A percentile compares a stretch with the other conserved stretches of the same genome.
Conservation (phyloP, 1,284 basidiomycete species). For the Pulchroboletus neoregius region DNA sequence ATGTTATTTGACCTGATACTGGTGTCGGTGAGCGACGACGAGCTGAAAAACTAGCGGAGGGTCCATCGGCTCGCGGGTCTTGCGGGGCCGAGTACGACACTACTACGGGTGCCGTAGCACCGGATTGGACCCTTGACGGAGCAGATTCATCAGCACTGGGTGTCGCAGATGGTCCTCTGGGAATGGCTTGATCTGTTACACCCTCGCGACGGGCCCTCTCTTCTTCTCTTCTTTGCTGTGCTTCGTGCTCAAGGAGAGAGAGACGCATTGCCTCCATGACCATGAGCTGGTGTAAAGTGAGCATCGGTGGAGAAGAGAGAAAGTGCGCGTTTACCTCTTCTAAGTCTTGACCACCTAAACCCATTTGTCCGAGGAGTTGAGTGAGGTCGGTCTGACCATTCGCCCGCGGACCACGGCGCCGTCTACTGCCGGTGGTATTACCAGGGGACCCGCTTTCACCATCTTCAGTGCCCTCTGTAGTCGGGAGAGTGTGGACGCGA, state of each 20-base stretch:
- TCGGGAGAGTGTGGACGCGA: slow-evolving; percentile 60
- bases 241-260: slow-evolving; percentile 88
- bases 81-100: slow-evolving; percentile 4
- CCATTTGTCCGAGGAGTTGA: slow-evolving; percentile 61
- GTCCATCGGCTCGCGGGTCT: slow-evolving; percentile 11
- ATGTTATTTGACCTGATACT: slow-evolving; percentile 35
- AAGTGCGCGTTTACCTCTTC: slow-evolving; percentile 64
- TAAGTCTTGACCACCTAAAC: slow-evolving; percentile 73
- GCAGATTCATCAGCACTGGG: slow-evolving; percentile 7
- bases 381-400: slow-evolving; percentile 51
- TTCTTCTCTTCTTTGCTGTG: slow-evolving; percentile 68
- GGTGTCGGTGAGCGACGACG: slow-evolving; percentile 30
- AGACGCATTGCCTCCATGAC: slow-evolving; percentile 98
- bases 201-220: slow-evolving; percentile 50
- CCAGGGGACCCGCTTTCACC: slow-evolving; percentile 33
- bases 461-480: slow-evolving; percentile 48
- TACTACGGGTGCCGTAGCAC: slow-evolving; percentile 1
- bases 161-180: slow-evolving; percentile 15
- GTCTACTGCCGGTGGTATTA: slow-evolving; percentile 50
- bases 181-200: slow-evolving; percentile 30
- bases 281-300: slow-evolving; percentile 68
- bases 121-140: slow-evolving; percentile 1
- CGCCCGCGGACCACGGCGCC: slow-evolving; percentile 55
- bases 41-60: slow-evolving; percentile 7
- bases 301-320: slow-evolving; percentile 1